Base-by-base conservation (phyloP, 1,284 basidiomycete genomes). In the Mycosarcoma mackinlayi region DNA sequence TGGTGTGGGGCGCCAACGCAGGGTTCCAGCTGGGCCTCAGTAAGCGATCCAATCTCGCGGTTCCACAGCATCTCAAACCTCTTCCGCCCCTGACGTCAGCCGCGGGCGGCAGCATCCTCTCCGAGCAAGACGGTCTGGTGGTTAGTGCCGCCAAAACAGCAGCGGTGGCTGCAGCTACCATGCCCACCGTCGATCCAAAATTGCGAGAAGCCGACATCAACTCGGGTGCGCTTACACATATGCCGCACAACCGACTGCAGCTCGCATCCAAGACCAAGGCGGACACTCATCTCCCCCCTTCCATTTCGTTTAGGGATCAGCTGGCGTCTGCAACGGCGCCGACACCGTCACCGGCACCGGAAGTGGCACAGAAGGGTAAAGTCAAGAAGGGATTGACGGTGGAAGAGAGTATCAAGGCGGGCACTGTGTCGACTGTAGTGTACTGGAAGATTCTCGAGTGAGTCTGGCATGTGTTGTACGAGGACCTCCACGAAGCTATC, bases 31-130 rank as follows among this genome's bases (percentile, higher is more conserved):
- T 82, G 5, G 94, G 94, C 5, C 94, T 89, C 64, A 92, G 92
- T 37, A 92, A 90, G 82, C 87, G 90, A 54, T 87, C 89, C 5
- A 92, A 90, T 78, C 78, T 90, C 8, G 87, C 91, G 0, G 85
- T 88, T 14, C 93, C 94, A 0, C 85, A 86, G 60, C 85, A 87
- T 73, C 79, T 88, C 13, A 84, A 85, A 10, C 83, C 85, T 0
- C 73, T 86, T 0, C 86, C 87, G 1, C 59, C 64, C n/a, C 65
- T 63, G 11, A 77, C 60, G 8, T 44, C 55, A 4, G 16, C 46
- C 13, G 51, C 44, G 2, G 65, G 58, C 13, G 72, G 48, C 18
- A 49, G 53, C 45, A 33, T 54, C 3, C 28, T 68, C 5, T 51
- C 63, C 14, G 58, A 69, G 8, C 52, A 53, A n/a, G 66, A 69